phyloP scores from a whole-genome alignment of 1,284 basidiomycete species.

The Moniliophthora roreri region DNA sequence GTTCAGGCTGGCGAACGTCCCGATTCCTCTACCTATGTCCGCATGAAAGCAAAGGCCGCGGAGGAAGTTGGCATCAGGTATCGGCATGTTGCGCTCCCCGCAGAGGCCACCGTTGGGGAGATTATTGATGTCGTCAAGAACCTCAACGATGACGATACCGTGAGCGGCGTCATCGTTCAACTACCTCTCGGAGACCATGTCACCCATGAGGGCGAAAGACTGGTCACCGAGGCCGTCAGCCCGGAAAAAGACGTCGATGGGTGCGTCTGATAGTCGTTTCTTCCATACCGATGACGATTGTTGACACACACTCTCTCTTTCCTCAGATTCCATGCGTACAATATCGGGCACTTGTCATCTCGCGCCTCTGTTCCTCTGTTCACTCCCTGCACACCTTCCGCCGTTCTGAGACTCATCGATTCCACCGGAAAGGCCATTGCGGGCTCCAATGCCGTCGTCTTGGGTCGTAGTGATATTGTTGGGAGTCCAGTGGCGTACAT shows the following conservation, averaged over 20 bases:
- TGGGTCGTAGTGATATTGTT: constrained; percentile 98
- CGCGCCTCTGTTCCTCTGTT: constrained; percentile 91
- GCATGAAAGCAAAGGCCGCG: constrained; percentile 97
- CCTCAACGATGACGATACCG: constrained; percentile 81
- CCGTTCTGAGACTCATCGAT: constrained; percentile 89
- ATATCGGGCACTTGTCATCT: constrained; percentile 94
- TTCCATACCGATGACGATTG: not conserved
- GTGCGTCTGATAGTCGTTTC: constrained; percentile 37
- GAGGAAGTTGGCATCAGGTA: constrained; percentile 93
- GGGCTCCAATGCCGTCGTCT: constrained; percentile 86
- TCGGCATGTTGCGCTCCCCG: constrained; percentile 78
- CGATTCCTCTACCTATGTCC: constrained; percentile 92
- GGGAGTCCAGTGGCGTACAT: constrained; percentile 94
- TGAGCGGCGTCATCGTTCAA: constrained; percentile 95
- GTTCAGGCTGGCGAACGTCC: constrained; percentile 92
- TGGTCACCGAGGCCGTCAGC: constrained; percentile 92
- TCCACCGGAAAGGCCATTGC: constrained; percentile 75
- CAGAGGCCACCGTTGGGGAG: constrained; percentile 72
- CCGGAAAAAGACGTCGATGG: constrained; percentile 98
- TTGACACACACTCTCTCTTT: constrained; percentile 11
- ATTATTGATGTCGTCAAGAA: constrained; percentile 78
- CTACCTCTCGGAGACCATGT: constrained; percentile 93
- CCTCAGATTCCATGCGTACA: constrained; percentile 95
- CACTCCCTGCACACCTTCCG: constrained; percentile 94
- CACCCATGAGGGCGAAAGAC: constrained; percentile 81